Evolutionary conservation across 352 stramenopile species (phyloP), one percentile per base, ranked within the genome.

Genomic region (Plasmopara viticola): DNA sequence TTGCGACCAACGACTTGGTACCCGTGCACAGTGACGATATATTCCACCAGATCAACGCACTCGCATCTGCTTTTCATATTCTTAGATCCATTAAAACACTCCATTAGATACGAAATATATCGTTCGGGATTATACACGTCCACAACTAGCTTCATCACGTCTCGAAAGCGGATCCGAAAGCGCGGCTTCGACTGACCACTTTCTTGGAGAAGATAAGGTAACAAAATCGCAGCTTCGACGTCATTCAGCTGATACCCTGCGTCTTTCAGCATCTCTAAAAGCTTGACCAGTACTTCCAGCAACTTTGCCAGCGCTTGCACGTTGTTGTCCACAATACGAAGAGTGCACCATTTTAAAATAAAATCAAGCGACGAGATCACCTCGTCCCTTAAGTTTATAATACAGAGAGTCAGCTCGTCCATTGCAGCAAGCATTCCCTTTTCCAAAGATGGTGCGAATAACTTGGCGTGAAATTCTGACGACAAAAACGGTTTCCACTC

Each of bases 291-390:
- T 2, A 94, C 70, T 40, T 95, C 83, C 2, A 95, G 62, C 30
- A 95, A 48, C 37, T 93, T 93, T 1, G 77, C 80, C 13, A 93
- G 66, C 0, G 79, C 84, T 58, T 95, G 83, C 13, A 93, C 84
- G 40, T 95, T 95, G 50, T 93, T 93, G 61, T 95, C 84, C 7
- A 93, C 83, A 44, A 95, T 75, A 7, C 84, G 80, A 10, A 95
- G 67, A 5, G 73, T 78, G 25, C 76, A 92, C 84, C 84, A 95
- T 62, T 95, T 95, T 33, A 95, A 64, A 10, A 93, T 68, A 25
- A 88, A 61, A 58, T 95, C 84, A 28, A 95, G 54, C 14, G 68
- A 78, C 13, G 67, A 56, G 8, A 90, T 53, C 17, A 92, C 64
- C 52, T 95, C 82, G 15, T 87, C 64, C 0, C 66, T 69, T 52